Percentiles rank a stretch among this genome's conserved stretches.
Evolutionary conservation across 2,329 filamentous ascomycete genomes (phyloP).

Genomic region (Pyrenophora teres): DNA sequence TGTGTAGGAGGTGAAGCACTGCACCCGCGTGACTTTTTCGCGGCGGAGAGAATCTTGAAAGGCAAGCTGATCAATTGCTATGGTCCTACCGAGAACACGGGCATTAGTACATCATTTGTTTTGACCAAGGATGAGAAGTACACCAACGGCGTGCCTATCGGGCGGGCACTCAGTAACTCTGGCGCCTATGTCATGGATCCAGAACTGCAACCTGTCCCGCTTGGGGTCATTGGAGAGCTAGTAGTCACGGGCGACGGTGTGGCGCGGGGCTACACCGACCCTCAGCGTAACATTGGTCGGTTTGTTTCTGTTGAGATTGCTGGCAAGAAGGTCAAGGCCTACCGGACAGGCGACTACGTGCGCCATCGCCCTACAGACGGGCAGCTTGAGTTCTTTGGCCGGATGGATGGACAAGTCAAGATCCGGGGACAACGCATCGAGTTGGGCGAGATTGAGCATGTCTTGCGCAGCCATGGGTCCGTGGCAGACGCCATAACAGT

Average conservation of each 20-base stretch:
- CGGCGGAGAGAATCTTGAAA: too few relatives aligned
- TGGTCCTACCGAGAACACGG: too few relatives aligned
- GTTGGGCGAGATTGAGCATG: constrained; percentile 28
- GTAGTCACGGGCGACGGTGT: constrained; percentile 24
- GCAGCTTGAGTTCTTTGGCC: too few relatives aligned
- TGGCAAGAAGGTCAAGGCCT: constrained; percentile 26
- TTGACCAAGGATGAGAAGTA: too few relatives aligned
- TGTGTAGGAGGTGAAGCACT: too few relatives aligned
- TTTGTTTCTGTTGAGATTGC: background rate
- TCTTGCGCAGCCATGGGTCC: background rate
- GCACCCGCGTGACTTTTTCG: too few relatives aligned
- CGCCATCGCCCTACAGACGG: too few relatives aligned
- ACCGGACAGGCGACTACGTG: constrained; percentile 20
- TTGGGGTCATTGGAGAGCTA: constrained; percentile 28
- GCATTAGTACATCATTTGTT: too few relatives aligned
- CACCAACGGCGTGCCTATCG: background rate
- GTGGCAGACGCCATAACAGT: background rate
- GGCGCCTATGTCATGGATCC: constrained; percentile 4
- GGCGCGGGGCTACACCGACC: constrained; percentile 15
- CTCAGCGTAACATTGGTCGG: constrained; percentile 23
- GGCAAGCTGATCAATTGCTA: too few relatives aligned
- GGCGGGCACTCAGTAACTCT: constrained; percentile 34
- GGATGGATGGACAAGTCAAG: constrained; percentile 9
- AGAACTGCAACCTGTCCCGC: constrained; percentile 10
- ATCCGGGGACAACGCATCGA: constrained; percentile 31